Percentiles rank a stretch among this genome's conserved stretches.
Evolutionary conservation across 208 protist species (phyloP).

Genomic region (Leishmania mexicana): DNA sequence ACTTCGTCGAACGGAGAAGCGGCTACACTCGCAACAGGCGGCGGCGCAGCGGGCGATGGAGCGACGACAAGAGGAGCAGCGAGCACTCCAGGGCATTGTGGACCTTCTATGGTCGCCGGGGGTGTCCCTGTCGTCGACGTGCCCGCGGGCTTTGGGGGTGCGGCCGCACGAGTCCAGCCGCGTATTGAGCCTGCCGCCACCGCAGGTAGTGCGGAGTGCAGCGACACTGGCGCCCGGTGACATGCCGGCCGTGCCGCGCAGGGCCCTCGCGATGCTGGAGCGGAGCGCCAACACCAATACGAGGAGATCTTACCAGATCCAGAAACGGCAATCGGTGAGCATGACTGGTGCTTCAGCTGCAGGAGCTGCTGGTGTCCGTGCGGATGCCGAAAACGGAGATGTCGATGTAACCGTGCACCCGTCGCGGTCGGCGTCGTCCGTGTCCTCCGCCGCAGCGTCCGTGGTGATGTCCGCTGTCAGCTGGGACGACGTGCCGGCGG

Average conservation of each 20-base stretch:
- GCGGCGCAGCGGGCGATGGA: slow-evolving; percentile 17
- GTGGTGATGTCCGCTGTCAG: slow-evolving; percentile 28
- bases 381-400: neutral
- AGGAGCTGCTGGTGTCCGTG: no score
- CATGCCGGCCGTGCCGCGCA: neutral
- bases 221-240: neutral
- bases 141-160: neutral
- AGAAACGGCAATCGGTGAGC: neutral
- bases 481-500: neutral
- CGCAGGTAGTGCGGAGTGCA: neutral
- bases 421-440: neutral
- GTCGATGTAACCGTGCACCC: neutral
- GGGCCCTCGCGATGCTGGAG: neutral
- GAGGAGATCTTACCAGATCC: neutral
- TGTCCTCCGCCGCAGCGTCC: slow-evolving; percentile 1
- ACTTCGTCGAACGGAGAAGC: slow-evolving; percentile 12
- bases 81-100: slow-evolving; percentile 6
- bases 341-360: neutral
- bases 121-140: neutral
- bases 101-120: slow-evolving; percentile 11
- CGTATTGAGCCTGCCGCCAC: neutral
- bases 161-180: neutral
- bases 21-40: slow-evolving; percentile 8
- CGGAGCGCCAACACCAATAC: neutral
- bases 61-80: slow-evolving; percentile 11